Evolutionary conservation across 768 basidiomycete species (phyloP).

Genomic region (Suillus lakei): DNA sequence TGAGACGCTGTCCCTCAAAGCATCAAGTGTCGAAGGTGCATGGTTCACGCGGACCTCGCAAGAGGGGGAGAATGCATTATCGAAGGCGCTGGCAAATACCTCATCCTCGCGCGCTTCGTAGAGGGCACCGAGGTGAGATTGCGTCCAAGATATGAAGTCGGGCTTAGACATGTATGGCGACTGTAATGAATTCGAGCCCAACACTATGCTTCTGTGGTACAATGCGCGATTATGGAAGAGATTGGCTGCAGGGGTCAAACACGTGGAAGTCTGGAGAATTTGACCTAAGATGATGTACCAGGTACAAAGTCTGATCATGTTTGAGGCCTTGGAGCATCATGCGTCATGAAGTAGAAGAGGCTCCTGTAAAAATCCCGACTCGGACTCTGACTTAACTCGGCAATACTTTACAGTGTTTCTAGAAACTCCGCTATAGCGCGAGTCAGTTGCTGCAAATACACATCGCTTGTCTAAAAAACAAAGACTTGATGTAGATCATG

Average conservation of each 20-base stretch:
- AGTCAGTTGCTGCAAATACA: no score
- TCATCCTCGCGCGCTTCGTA: conserved; percentile 25
- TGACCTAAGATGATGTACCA: neutral
- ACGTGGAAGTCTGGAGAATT: conserved; percentile 4
- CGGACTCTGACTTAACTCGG: no score
- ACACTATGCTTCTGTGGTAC: neutral
- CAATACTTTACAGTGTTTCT: no score
- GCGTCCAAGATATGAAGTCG: conserved; percentile 30
- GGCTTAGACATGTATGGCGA: conserved; percentile 12
- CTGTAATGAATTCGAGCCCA: neutral
- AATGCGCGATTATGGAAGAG: conserved; percentile 7
- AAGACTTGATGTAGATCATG: no score
- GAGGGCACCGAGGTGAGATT: conserved; percentile 31
- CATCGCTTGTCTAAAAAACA: no score
- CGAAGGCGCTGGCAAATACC: conserved; percentile 25
- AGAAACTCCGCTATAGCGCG: no score
- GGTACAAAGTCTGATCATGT: neutral
- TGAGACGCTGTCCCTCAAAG: conserved; percentile 33
- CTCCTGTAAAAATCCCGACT: neutral
- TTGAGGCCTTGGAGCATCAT: neutral
- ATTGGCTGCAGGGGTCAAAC: neutral
- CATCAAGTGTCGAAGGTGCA: conserved; percentile 20
- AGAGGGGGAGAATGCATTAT: conserved; percentile 35
- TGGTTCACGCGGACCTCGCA: conserved; percentile 43
- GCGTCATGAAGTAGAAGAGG: neutral